Evolutionary conservation across 2,329 filamentous ascomycete species (phyloP), one percentile per base, ranked within the genome.

Genomic region (Ophiosphaerella narmari): DNA sequence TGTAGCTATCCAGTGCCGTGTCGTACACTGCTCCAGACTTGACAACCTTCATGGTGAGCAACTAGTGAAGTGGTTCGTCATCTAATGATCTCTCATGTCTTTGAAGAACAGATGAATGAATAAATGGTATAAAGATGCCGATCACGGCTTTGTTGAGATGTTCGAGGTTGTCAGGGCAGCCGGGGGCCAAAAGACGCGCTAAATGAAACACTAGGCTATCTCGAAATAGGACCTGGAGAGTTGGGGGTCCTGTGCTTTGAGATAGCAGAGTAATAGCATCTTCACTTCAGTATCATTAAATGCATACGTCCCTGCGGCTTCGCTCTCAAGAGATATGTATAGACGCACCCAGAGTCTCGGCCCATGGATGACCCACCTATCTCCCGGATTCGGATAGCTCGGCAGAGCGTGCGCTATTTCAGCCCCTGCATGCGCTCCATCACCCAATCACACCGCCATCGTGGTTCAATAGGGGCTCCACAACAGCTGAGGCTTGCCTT

Each of bases 401-500:
- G 36, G 36, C 36, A 38, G 36, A 5, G 36, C 11, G 14, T 21
- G 36, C 14, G 14, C 36, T 23, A 23, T 38, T 23, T 18, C 16
- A 38, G 14, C 36, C 16, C 36, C 36, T 18, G 16, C 13, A 38
- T 18, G 13, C 6, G 16, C 36, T 16, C 5, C 21, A 16, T 23
- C 36, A 11, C 14, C 21, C 14, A 23, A 16, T 14, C 13, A 38
- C 11, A 23, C 11, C 4, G 14, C 21, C 12, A 12, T 13, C 6
- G 26, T 8, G 11, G 7, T 11, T 29, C 26, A 29, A 29, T 4
- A 37, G 37, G 7, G 39, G 39, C 42, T 48, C 53, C 50, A 42
- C 47, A 47, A 2, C 24, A 48, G 12, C 1, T 46, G 43, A 46
- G 36, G 43, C 43, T 46, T 46, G 43, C 35, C 13, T 39, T 26